A percentile compares a stretch with the other conserved stretches of the same genome.
Evolutionary conservation across 345 rosid genomes (phyloP).

Genomic region (Syzygium aromaticum): DNA sequence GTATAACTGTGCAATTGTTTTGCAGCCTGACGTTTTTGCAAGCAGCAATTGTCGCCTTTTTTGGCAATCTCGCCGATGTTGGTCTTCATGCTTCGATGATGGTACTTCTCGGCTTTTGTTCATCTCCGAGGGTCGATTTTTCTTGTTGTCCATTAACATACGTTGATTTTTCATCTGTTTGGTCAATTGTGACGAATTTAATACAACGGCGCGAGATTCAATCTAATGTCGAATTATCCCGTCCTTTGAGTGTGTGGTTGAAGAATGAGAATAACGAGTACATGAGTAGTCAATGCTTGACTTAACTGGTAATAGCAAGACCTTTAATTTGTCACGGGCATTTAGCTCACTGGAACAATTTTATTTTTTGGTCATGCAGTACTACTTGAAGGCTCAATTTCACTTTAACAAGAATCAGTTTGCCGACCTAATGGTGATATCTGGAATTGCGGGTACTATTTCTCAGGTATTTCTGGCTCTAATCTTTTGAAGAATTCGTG

Average conservation of each 20-base stretch:
- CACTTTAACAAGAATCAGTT: slow-evolving; percentile 82
- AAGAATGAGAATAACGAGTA: background rate
- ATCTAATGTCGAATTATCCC: background rate
- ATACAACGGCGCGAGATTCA: background rate
- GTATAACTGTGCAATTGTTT: background rate
- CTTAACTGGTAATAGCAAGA: background rate
- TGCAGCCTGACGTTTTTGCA: slow-evolving; percentile 65
- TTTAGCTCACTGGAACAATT: background rate
- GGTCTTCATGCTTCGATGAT: slow-evolving; percentile 64
- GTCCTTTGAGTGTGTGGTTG: background rate
- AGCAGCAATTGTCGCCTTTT: slow-evolving; percentile 68
- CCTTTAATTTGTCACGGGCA: background rate
- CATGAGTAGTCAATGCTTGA: background rate
- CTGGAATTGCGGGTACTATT: slow-evolving; percentile 67
- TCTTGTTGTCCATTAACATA: background rate
- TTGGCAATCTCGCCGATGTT: slow-evolving; percentile 58
- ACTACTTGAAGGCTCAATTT: slow-evolving; percentile 82
- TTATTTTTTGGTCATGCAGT: slow-evolving; percentile 29
- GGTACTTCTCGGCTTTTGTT: slow-evolving; percentile 27
- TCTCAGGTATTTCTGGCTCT: slow-evolving; percentile 52
- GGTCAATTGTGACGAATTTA: background rate
- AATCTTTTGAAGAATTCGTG: background rate
- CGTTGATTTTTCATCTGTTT: background rate
- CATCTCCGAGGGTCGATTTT: background rate
- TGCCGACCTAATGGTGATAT: slow-evolving; percentile 81